Evolutionary conservation across 1,139 yeast genomes (phyloP).

Genomic region (Meyerozyma smithsonii): DNA sequence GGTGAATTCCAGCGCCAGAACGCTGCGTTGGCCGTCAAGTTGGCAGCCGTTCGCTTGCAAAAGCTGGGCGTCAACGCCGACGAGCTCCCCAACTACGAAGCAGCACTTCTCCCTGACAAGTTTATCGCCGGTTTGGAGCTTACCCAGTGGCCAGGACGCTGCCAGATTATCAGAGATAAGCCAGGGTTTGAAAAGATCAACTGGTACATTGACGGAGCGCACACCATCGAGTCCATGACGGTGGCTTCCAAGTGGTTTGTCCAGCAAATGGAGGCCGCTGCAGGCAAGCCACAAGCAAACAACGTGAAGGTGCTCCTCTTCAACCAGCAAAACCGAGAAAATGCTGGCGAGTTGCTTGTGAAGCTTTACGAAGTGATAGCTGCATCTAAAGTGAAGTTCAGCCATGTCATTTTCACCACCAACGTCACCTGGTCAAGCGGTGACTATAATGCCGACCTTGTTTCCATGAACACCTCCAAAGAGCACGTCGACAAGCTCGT

Average conservation of each 20-base stretch:
- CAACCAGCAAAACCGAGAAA: conserved; percentile 88
- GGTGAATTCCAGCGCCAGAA: conserved; percentile 84
- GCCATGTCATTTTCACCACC: conserved; percentile 80
- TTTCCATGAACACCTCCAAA: conserved; percentile 77
- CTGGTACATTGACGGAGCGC: conserved; percentile 96
- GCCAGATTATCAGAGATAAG: conserved; percentile 59
- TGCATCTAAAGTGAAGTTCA: conserved; percentile 41
- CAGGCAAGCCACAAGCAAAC: conserved; percentile 9
- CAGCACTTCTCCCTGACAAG: conserved; percentile 47
- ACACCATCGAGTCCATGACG: conserved; percentile 78
- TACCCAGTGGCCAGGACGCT: conserved; percentile 92
- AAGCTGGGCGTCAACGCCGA: conserved; percentile 35
- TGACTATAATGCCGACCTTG: conserved; percentile 71
- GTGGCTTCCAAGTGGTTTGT: conserved; percentile 82
- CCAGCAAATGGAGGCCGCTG: conserved; percentile 23
- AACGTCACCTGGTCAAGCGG: conserved; percentile 91
- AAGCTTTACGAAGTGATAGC: conserved; percentile 44
- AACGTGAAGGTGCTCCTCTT: conserved; percentile 55
- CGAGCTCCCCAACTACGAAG: conserved; percentile 22
- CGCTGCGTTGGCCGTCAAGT: conserved; percentile 82
- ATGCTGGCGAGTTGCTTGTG: conserved; percentile 61
- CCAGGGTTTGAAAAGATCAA: conserved; percentile 42
- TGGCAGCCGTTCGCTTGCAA: conserved; percentile 60
- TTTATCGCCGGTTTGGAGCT: conserved; percentile 60
- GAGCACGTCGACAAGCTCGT: conserved; percentile 66